Conservation (phyloP, 768 basidiomycete species). For the Agrocybe praecox region DNA sequence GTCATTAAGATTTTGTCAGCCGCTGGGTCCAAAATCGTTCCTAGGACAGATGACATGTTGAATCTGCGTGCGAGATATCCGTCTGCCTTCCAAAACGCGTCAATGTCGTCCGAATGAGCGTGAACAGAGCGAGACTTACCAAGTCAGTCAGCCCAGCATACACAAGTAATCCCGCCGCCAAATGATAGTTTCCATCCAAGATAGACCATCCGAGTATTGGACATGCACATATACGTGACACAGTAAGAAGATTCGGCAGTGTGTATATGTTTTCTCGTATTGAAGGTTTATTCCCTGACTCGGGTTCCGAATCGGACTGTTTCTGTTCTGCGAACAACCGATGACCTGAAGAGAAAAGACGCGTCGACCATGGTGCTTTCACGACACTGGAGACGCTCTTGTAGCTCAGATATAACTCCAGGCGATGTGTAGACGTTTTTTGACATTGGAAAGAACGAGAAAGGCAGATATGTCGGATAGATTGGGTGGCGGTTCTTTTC, state of each 20-base stretch:
- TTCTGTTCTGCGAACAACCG: slow-evolving; percentile 8
- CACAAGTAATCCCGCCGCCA: slow-evolving; percentile 82
- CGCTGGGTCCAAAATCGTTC: slow-evolving; percentile 94
- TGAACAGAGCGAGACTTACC: slow-evolving; percentile 48
- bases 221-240: slow-evolving; percentile 86
- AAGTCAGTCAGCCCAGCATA: slow-evolving; percentile 93
- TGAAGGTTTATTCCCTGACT: slow-evolving; percentile 30
- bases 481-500: slow-evolving; percentile 21
- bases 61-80: slow-evolving; percentile 88
- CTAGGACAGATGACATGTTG: slow-evolving; percentile 89
- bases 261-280: slow-evolving; percentile 91
- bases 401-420: neutral
- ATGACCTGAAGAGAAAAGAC: slow-evolving; percentile 23
- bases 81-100: slow-evolving; percentile 62
- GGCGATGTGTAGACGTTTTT: neutral
- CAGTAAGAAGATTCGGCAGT: slow-evolving; percentile 86
- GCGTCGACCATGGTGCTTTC: neutral
- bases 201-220: slow-evolving; percentile 93
- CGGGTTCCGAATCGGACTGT: slow-evolving; percentile 6
- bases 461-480: slow-evolving; percentile 13
- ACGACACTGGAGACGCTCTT: neutral
- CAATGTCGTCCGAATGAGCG: neutral
- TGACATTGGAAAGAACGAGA: slow-evolving; percentile 5
- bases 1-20: slow-evolving; percentile 98
- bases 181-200: slow-evolving; percentile 73